Evolutionary conservation across 768 basidiomycete species (phyloP), one percentile per base, ranked within the genome.

Genomic region (Paxillus rubicundulus): DNA sequence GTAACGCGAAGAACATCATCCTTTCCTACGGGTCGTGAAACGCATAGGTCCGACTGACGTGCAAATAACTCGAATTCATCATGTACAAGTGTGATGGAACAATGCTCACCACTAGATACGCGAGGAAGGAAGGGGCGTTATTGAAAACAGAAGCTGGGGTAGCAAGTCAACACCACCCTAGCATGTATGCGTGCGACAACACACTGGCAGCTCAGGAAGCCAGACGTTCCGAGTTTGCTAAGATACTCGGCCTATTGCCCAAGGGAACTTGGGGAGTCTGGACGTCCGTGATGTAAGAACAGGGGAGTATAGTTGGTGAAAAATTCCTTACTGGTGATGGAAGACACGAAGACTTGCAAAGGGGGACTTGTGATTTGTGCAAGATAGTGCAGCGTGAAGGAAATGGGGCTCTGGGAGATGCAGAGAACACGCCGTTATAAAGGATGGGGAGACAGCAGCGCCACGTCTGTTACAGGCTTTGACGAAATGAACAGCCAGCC

Each of bases 11-110:
- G 58, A 59, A 60, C 72, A 47, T 61, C 77, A 70, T 78, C 80
- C 56, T 72, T 36, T 61, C 61, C 60, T 50, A 61, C 36, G 43
- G 58, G 54, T 62, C 60, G 54, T 51, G 47, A 62, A 62, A 58
- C 57, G 47, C 48, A 54, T 56, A 57, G 63, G 64, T 81, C 77
- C 47, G 80, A 81, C 81, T 82, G 81, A 82, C 81, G 79, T 82
- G 81, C 81, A 82, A 82, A 82, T 73, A 66, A 72, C 61, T 58
- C 62, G 69, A 66, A 62, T 54, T 82, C 80, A 73, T 82, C 79
- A 62, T 68, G 46, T 57, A 17, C 27, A 40, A 40, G 21, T 9
- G 17, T 21, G 52, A 37, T 20, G 44, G 44, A 60, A 20, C 0
- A 9, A 34, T 32, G 40, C 67, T 63, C 55, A 68, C 67, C 54